These are phyloP conservation scores for Heracleum sosnowskyi DNA, from an alignment of 129 eudicot genomes.

Conservation along the genomic window DNA sequence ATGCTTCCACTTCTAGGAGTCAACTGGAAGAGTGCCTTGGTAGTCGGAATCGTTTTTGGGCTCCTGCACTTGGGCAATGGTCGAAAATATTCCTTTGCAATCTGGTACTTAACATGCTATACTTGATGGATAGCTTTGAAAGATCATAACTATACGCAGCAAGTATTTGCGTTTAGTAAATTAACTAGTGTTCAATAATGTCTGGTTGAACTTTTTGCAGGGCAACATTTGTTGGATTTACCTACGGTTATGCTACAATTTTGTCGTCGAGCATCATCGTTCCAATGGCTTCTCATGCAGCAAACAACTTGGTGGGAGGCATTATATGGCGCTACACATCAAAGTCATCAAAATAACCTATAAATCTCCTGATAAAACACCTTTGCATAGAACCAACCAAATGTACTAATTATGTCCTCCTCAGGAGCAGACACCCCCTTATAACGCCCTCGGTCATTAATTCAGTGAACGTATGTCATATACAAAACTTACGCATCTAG, in stretches of 20 bases:
- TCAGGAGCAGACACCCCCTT: not conserved
- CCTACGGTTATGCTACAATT: conserved; percentile 70
- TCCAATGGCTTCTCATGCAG: conserved; percentile 91
- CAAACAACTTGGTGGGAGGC: conserved; percentile 76
- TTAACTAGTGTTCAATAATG: not conserved
- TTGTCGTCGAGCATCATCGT: conserved; percentile 72
- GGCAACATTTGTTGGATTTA: conserved; percentile 87
- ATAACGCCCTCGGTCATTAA: not conserved
- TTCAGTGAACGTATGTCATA: not conserved
- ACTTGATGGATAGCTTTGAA: not conserved
- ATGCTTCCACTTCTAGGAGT: conserved; percentile 68
- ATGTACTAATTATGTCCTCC: not conserved
- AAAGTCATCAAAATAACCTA: conserved; percentile 19
- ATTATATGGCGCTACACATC: conserved; percentile 65
- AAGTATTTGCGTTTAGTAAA: not conserved
- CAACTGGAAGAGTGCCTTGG: conserved; percentile 47
- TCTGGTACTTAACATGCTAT: conserved; percentile 42
- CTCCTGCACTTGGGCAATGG: conserved; percentile 90
- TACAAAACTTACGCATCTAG: not conserved
- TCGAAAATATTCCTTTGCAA: conserved; percentile 72
- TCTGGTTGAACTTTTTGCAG: conserved; percentile 18
- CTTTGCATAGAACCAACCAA: not conserved
- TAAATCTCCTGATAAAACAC: conserved; percentile 6
- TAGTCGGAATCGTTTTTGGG: conserved; percentile 73
- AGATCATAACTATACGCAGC: not conserved